These are phyloP conservation scores for Chlorella variabilis DNA, from an alignment of 163 green algal species.

Conservation along the genomic window DNA sequence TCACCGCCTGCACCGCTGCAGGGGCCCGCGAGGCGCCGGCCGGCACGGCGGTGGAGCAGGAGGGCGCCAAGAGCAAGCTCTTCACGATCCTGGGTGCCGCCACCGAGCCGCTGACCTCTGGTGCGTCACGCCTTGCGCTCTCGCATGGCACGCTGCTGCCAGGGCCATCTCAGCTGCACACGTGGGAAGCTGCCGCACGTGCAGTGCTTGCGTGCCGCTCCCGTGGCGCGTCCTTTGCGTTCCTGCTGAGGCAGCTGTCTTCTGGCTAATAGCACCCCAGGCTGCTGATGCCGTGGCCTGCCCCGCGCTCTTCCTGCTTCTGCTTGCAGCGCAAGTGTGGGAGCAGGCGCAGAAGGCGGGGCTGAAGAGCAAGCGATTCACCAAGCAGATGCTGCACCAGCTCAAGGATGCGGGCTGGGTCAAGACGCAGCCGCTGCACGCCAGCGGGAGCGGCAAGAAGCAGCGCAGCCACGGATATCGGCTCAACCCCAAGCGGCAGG, in stretches of 20 bases:
- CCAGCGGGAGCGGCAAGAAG: conserved; percentile 1
- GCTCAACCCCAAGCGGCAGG: neutral
- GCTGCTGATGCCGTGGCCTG: neutral
- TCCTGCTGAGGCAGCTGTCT: no score
- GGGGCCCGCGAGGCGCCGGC: no score
- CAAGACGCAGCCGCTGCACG: conserved; percentile 18
- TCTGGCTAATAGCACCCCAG: no score
- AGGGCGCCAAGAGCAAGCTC: conserved; percentile 34
- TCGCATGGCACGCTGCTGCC: neutral
- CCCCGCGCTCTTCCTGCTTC: no score
- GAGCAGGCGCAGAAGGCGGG: conserved; percentile 32
- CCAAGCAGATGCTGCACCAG: conserved; percentile 57
- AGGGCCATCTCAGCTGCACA: neutral
- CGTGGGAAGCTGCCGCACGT: no score
- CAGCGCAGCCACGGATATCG: conserved; percentile 27
- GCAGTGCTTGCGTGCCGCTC: no score
- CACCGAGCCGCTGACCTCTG: conserved; percentile 4
- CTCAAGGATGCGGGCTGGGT: conserved; percentile 27
- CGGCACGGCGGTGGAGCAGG: no score
- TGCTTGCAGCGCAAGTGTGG: conserved; percentile 47
- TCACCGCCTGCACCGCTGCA: no score
- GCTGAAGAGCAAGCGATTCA: conserved; percentile 56
- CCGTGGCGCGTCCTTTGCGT: no score
- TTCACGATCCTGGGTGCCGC: neutral
- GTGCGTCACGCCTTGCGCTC: neutral